Conservation (phyloP, 345 rosid species). For the Pistacia integerrima region DNA sequence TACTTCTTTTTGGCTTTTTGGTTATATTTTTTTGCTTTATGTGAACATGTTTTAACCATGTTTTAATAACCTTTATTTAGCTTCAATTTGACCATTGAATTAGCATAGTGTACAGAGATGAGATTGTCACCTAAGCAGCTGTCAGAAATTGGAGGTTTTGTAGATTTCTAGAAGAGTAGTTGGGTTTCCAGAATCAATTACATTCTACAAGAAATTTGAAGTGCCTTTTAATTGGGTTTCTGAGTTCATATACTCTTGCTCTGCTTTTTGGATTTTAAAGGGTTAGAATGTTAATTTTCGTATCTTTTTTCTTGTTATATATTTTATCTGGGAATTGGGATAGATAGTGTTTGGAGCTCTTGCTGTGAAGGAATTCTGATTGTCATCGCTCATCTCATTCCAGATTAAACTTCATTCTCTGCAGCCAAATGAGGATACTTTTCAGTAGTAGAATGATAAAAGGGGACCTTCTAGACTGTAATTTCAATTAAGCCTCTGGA, state of each 20-base stretch:
- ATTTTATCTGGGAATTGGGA: too few species aligned
- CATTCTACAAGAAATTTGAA: too few species aligned
- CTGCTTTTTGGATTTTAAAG: too few species aligned
- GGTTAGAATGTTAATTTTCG: too few species aligned
- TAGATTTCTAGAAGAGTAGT: neutral
- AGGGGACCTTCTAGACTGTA: neutral
- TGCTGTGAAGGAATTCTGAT: too few species aligned
- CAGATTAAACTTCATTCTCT: neutral
- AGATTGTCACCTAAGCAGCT: neutral
- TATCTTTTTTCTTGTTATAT: too few species aligned
- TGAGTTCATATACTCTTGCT: too few species aligned
- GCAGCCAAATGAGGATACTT: neutral
- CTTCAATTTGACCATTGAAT: neutral
- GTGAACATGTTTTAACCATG: neutral
- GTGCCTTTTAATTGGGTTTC: too few species aligned
- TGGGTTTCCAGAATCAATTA: neutral
- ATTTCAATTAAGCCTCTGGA: neutral
- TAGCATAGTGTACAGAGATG: neutral
- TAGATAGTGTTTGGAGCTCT: too few species aligned
- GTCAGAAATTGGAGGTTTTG: neutral
- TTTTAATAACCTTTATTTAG: neutral
- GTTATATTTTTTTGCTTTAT: neutral
- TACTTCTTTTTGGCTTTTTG: neutral
- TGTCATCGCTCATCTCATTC: neutral
- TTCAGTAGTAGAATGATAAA: neutral